Percentiles rank a stretch among this genome's conserved stretches.
These are phyloP conservation scores for Chondrostereum purpureum DNA, from an alignment of 1,284 basidiomycete genomes.

Conservation along the genomic window DNA sequence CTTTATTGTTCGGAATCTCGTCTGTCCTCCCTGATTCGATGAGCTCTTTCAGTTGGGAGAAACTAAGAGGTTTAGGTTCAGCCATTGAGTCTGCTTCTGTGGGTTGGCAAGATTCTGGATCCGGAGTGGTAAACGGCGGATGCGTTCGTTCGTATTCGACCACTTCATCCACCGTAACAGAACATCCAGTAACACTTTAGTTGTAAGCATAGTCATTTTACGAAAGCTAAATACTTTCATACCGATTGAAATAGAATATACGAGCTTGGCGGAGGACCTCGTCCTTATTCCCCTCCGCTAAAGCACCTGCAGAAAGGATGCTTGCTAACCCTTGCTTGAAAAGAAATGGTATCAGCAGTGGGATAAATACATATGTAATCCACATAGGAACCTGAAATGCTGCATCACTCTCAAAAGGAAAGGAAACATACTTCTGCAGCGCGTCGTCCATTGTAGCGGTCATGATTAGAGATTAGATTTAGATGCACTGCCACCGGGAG, in stretches of 20 bases:
- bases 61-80: slow-evolving; percentile 43
- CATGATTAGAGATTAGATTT: background rate
- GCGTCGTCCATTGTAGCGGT: background rate
- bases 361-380: slow-evolving; percentile 8
- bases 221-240: slow-evolving; percentile 13
- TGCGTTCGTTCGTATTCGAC: slow-evolving; percentile 11
- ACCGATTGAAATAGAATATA: slow-evolving; percentile 73
- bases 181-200: slow-evolving; percentile 34
- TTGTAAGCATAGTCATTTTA: slow-evolving; percentile 8
- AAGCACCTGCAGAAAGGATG: slow-evolving; percentile 31
- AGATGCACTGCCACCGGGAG: background rate
- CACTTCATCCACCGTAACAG: slow-evolving; percentile 34
- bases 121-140: background rate
- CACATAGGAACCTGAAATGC: slow-evolving; percentile 44
- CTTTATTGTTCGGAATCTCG: slow-evolving; percentile 70
- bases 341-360: slow-evolving; percentile 2
- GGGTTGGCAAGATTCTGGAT: background rate
- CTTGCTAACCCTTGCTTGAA: slow-evolving; percentile 57
- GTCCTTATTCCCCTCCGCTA: slow-evolving; percentile 17
- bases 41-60: slow-evolving; percentile 60
- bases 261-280: slow-evolving; percentile 46
- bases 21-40: slow-evolving; percentile 66
- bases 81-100: slow-evolving; percentile 13
- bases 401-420: slow-evolving; percentile 51
- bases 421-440: slow-evolving; percentile 32